Base-by-base conservation (phyloP, 2,329 filamentous ascomycete genomes). In the Cladophialophora immunda region DNA sequence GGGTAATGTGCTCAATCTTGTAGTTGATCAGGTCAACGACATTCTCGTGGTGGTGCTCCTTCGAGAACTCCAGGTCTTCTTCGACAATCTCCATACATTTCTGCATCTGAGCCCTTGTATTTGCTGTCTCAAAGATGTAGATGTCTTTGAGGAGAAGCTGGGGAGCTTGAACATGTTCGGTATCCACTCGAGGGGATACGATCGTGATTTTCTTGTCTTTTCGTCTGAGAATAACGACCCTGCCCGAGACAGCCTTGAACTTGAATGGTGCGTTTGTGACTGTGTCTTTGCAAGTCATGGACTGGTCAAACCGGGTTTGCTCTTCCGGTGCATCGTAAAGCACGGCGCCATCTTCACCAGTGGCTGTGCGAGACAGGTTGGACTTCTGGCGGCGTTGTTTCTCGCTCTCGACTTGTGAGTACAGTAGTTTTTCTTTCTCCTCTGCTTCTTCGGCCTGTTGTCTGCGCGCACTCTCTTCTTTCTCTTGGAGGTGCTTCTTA, bases 1-100 rank as follows among this genome's bases (percentile, higher is more conserved):
- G 57, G 73, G 80, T 70, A 64, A 70, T 25, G 41, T 85, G 82
- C 74, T 90, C 84, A 68, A 97, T 91, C 72, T 92, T 93, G 80
- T 93, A 96, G 68, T 94, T 93, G 65, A 97, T 83, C 41, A 98
- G 84, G 58, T 91, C 88, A 52, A 95, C 85, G 13, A 98, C 81
- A 74, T 93, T 92, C 27, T 87, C 85, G 76, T 97, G 93, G 3
- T 87, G 86, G 45, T 95, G 81, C 71, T 86, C 87, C 77, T 92
- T 95, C 59, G 96, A 81, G 9, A 87, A 84, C 70, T 94, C 91
- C 38, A 99, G 83, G 66, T 91, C 87, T 47, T 86, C 86, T 77
- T 97, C 94, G 27, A 97, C 85, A 7, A 85, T 84, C 74, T 93
- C 90, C 59, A 97, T 83, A 69, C 91, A 87, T 76, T 91, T 90